These are phyloP conservation scores for Dictyophora rubrovolvata DNA, from an alignment of 768 basidiomycete genomes.

Conservation along the genomic window DNA sequence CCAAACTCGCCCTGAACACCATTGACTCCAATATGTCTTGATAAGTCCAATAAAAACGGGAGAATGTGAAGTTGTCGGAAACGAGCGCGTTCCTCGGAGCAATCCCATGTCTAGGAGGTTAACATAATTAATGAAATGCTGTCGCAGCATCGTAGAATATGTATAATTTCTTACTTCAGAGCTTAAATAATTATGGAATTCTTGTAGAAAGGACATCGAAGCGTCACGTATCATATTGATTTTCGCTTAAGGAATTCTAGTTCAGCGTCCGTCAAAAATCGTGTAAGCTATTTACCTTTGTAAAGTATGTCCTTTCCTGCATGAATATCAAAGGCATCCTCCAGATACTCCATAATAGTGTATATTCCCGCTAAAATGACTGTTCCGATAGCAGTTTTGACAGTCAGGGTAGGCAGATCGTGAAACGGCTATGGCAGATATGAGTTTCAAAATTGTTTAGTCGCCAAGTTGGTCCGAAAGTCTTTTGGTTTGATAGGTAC, in stretches of 20 bases:
- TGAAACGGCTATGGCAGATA: not conserved
- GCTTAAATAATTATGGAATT: not conserved
- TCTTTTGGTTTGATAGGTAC: not conserved
- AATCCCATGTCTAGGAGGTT: not conserved
- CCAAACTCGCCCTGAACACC: not conserved
- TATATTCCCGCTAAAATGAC: not conserved
- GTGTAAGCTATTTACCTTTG: not conserved
- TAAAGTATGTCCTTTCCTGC: not conserved
- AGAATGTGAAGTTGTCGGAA: not conserved
- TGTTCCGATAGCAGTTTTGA: not conserved
- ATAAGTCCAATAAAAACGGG: not conserved
- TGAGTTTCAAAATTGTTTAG: not conserved
- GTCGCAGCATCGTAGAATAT: not conserved
- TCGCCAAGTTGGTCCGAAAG: not conserved
- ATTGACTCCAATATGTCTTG: not conserved
- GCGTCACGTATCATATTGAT: constrained; percentile 1
- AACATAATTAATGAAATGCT: not conserved
- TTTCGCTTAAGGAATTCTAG: not conserved
- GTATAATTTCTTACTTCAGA: not conserved
- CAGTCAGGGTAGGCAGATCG: not conserved
- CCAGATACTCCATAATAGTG: not conserved
- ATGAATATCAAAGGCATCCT: constrained; percentile 1
- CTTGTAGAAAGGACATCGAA: not conserved
- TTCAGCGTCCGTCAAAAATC: not conserved
- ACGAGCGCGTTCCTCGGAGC: not conserved